phyloP scores from a whole-genome alignment of 495 filamentous ascomycete genomes.

The Staphylotrichum tortipilum region DNA sequence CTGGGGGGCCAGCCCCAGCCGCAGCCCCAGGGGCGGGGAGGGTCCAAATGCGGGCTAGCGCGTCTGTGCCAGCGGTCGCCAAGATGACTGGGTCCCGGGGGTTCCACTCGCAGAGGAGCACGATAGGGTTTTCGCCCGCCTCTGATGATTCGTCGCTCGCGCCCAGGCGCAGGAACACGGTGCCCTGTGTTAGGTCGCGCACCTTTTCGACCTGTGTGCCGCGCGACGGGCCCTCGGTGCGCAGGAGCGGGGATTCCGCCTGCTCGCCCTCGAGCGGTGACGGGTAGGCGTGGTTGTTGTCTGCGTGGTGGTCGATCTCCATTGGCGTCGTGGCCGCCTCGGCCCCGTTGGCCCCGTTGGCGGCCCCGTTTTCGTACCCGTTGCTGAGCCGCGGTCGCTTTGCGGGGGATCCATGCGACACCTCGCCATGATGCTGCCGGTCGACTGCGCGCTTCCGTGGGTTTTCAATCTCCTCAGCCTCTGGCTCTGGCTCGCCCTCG shows the following conservation, averaged over 20 bases:
- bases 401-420: conserved; percentile 43
- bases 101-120: conserved; percentile 70
- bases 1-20: too few species aligned
- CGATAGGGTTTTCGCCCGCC: conserved; percentile 41
- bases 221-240: conserved; percentile 57
- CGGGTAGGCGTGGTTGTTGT: conserved; percentile 47
- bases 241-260: conserved; percentile 45
- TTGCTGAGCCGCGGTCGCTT: conserved; percentile 50
- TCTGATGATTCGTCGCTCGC: conserved; percentile 49
- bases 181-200: conserved; percentile 53
- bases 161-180: conserved; percentile 53
- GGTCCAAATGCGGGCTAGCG: conserved; percentile 74
- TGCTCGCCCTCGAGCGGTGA: conserved; percentile 49
- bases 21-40: conserved; percentile 48
- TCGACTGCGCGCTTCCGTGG: conserved; percentile 43
- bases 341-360: too few species aligned
- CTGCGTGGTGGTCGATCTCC: conserved; percentile 46
- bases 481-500: too few species aligned
- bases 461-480: conserved; percentile 37
- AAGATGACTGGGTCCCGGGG: conserved; percentile 65
- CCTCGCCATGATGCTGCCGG: conserved; percentile 35
- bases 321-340: conserved; percentile 52
- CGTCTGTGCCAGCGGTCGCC: conserved; percentile 63
- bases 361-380: conserved; percentile 55
- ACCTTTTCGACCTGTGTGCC: conserved; percentile 66